phyloP scores from a whole-genome alignment of 1,284 basidiomycete genomes.

The Naganishia cerealis region DNA sequence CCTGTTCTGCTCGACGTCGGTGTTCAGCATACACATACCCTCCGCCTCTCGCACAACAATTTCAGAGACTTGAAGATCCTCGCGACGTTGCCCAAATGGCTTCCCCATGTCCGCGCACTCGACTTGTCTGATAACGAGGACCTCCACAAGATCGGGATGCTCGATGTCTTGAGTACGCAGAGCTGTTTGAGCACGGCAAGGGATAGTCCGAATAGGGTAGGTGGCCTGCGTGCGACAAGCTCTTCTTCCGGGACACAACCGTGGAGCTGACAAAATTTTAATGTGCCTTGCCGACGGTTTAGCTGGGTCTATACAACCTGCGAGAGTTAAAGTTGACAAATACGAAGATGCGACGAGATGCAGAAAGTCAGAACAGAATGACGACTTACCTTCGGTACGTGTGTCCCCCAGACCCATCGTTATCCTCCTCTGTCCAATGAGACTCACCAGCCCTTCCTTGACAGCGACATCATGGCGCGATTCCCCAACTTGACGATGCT shows the following conservation, averaged over 20 bases:
- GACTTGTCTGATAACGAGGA: conserved; percentile 51
- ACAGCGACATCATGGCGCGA: conserved; percentile 49
- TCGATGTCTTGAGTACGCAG: conserved; percentile 25
- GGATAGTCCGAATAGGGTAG: conserved; percentile 7
- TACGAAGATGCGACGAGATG: conserved; percentile 20
- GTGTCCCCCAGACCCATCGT: not conserved
- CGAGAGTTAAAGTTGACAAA: conserved; percentile 24
- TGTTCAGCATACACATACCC: conserved; percentile 44
- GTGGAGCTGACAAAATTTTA: not conserved
- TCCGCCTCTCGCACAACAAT: conserved; percentile 49
- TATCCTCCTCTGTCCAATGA: not conserved
- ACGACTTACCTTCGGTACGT: conserved; percentile 20
- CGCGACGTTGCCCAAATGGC: conserved; percentile 40
- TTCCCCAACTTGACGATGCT: conserved; percentile 53
- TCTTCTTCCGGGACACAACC: not conserved
- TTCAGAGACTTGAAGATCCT: conserved; percentile 44
- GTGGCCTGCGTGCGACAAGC: not conserved
- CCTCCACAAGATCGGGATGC: conserved; percentile 29
- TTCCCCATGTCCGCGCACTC: conserved; percentile 50
- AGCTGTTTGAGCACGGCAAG: conserved; percentile 14
- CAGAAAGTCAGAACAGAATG: conserved; percentile 1
- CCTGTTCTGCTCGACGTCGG: not conserved
- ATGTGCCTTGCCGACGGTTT: not conserved
- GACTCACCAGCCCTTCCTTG: not conserved
- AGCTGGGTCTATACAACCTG: conserved; percentile 25